These are phyloP conservation scores for Saturnispora diversa DNA, from an alignment of 805 yeast species.

Conservation along the genomic window DNA sequence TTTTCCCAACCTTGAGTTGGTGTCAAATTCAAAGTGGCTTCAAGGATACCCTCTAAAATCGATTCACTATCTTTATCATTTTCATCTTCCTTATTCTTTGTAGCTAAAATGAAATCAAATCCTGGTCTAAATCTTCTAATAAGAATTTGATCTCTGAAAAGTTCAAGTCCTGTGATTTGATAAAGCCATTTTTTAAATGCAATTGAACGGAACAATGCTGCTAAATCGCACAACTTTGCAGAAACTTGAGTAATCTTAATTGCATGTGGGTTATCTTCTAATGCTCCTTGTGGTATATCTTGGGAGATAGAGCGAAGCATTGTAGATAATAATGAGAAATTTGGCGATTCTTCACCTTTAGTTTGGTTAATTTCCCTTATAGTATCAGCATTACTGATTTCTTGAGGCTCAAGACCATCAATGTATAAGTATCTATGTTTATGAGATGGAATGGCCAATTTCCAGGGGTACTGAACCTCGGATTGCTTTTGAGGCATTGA, in stretches of 20 bases:
- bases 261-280: conserved; percentile 15
- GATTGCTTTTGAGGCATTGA: conserved; percentile 47
- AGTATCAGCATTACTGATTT: conserved; percentile 26
- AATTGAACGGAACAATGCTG: conserved; percentile 48
- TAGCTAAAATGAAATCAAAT: conserved; percentile 85
- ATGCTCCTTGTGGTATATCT: conserved; percentile 13
- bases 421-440: conserved; percentile 80
- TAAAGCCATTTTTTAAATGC: conserved; percentile 66
- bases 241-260: conserved; percentile 18
- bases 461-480: conserved; percentile 72
- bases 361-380: conserved; percentile 28
- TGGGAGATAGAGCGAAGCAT: conserved; percentile 12
- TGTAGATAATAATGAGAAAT: conserved; percentile 33
- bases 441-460: conserved; percentile 87
- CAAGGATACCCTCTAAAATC: conserved; percentile 49
- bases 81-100: conserved; percentile 35
- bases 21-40: conserved; percentile 75
- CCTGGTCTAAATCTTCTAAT: conserved; percentile 93
- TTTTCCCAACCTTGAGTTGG: conserved; percentile 78
- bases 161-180: conserved; percentile 51
- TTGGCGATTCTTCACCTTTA: conserved; percentile 43
- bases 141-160: conserved; percentile 58
- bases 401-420: conserved; percentile 47
- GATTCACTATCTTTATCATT: neutral
- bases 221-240: conserved; percentile 42